phyloP scores from a whole-genome alignment of 108 stramenopile species.

The Chaetoceros muelleri region DNA sequence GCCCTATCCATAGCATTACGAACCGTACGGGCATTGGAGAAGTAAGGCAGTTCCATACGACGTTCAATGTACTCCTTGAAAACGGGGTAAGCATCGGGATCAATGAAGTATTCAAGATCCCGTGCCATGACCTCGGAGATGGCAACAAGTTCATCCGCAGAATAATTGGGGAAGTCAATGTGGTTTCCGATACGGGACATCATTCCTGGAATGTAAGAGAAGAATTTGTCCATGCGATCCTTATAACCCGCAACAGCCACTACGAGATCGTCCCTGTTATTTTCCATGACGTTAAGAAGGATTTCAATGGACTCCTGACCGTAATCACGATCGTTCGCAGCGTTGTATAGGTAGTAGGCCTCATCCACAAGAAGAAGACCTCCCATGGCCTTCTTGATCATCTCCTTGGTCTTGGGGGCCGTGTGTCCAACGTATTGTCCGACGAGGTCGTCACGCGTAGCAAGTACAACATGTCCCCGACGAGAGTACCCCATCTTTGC shows the following conservation, averaged over 20 bases:
- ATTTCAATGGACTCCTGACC: constrained; percentile 99
- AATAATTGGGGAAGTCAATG: constrained; percentile 98
- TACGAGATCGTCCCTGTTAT: constrained; percentile 94
- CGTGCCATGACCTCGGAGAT: constrained; percentile 88
- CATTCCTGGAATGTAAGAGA: constrained; percentile 98
- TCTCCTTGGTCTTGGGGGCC: constrained; percentile 97
- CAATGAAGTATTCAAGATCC: constrained; percentile 87
- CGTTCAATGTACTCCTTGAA: constrained; percentile 89
- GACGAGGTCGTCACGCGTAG: constrained; percentile 96
- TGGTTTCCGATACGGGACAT: constrained; percentile 97
- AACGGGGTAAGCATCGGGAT: constrained; percentile 43
- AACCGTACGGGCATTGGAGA: constrained; percentile 97
- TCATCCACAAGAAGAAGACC: constrained; percentile 96
- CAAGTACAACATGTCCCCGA: constrained; percentile 92
- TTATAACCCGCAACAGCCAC: constrained; percentile 98
- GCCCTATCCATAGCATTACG: constrained; percentile 98
- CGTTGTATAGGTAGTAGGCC: constrained; percentile 98
- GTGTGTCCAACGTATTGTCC: constrained; percentile 99
- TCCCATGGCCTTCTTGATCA: constrained; percentile 98
- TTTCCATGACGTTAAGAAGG: constrained; percentile 98
- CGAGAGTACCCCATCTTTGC: constrained; percentile 97
- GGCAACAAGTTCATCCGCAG: constrained; percentile 87
- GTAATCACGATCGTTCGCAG: constrained; percentile 96
- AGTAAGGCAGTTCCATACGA: constrained; percentile 93
- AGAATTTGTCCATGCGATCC: constrained; percentile 98